These are phyloP conservation scores for Ceratocystis ficicola DNA, from an alignment of 2,329 filamentous ascomycete species.

Conservation along the genomic window DNA sequence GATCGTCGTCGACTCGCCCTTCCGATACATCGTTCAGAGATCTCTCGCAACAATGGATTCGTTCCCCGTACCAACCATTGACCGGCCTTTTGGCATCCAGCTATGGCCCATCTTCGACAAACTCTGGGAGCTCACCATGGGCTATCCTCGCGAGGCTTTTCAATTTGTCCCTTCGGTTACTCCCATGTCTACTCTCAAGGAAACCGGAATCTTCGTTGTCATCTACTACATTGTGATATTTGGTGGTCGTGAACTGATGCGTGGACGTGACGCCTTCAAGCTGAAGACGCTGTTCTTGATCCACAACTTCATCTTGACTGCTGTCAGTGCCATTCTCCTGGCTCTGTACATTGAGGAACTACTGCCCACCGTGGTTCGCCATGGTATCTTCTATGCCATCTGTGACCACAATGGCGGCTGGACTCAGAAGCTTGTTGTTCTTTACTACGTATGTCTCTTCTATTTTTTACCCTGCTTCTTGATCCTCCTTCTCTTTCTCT, in stretches of 20 bases:
- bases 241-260: constrained; percentile 85
- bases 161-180: constrained; percentile 69
- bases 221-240: constrained; percentile 92
- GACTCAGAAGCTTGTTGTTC: constrained; percentile 81
- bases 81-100: constrained; percentile 80
- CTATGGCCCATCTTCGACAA: constrained; percentile 94
- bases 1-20: constrained; percentile 4
- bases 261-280: constrained; percentile 71
- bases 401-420: constrained; percentile 74
- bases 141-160: constrained; percentile 80
- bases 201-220: constrained; percentile 67
- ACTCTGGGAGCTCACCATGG: constrained; percentile 61
- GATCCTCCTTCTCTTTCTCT: not conserved
- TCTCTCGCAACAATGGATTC: constrained; percentile 19
- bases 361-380: constrained; percentile 64
- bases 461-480: not conserved
- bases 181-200: constrained; percentile 78
- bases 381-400: constrained; percentile 81
- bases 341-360: constrained; percentile 85
- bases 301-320: constrained; percentile 90
- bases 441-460: constrained; percentile 75
- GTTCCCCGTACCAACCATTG: constrained; percentile 56
- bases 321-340: constrained; percentile 68
- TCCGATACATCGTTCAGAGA: not conserved
- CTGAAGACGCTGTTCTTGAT: constrained; percentile 81